Conservation (phyloP, 2,329 filamentous ascomycete species). For the Clarireedia hainanense region DNA sequence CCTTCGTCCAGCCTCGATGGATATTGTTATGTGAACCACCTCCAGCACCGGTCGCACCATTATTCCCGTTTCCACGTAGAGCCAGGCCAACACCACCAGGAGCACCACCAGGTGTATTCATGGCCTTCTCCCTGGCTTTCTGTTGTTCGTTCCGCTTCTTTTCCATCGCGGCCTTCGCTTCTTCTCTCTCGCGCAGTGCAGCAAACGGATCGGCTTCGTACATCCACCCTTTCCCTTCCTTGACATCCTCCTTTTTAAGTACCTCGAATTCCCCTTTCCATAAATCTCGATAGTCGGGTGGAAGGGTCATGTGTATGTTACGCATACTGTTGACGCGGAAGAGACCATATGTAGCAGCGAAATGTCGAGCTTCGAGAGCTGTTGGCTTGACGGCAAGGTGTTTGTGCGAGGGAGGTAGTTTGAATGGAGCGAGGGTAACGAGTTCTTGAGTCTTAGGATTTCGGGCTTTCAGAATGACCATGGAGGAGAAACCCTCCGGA, state of each 20-base stretch:
- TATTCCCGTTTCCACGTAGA: conserved; percentile 38
- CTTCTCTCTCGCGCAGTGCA: conserved; percentile 69
- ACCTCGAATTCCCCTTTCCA: conserved; percentile 85
- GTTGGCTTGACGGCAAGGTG: conserved; percentile 69
- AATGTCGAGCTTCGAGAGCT: conserved; percentile 84
- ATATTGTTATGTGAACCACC: conserved; percentile 30
- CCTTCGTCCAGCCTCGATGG: conserved; percentile 70
- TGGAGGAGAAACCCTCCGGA: conserved; percentile 66
- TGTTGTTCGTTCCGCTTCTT: conserved; percentile 72
- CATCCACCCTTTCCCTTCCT: conserved; percentile 76
- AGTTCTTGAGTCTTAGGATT: conserved; percentile 79
- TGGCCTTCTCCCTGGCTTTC: conserved; percentile 59
- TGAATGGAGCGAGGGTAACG: conserved; percentile 70
- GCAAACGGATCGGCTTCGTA: conserved; percentile 94
- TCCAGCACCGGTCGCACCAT: conserved; percentile 22
- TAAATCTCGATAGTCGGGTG: conserved; percentile 78
- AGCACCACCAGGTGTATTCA: conserved; percentile 44
- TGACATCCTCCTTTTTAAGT: conserved; percentile 73
- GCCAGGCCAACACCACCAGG: conserved; percentile 40
- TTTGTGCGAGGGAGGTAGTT: conserved; percentile 68
- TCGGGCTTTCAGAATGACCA: conserved; percentile 67
- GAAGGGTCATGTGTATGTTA: conserved; percentile 90
- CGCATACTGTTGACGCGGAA: conserved; percentile 93
- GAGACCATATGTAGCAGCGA: conserved; percentile 83
- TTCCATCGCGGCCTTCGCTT: conserved; percentile 64